phyloP scores from a whole-genome alignment of 2,329 filamentous ascomycete species.

The Diplodia intermedia region DNA sequence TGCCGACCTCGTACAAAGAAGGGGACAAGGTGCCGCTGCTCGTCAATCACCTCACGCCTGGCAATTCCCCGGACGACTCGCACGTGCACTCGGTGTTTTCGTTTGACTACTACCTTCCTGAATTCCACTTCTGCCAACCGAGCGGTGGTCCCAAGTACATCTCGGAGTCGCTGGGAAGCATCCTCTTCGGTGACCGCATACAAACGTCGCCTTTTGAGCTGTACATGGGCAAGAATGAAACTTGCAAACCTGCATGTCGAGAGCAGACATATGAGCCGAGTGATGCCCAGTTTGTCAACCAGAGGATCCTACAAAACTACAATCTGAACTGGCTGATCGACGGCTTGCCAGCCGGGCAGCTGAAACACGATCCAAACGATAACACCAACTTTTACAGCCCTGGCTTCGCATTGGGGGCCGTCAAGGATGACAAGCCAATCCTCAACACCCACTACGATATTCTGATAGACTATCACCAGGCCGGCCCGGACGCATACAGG shows the following conservation, averaged over 20 bases:
- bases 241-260: slow-evolving; percentile 81
- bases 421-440: slow-evolving; percentile 57
- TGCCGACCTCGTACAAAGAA: slow-evolving; percentile 86
- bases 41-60: slow-evolving; percentile 91
- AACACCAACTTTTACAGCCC: slow-evolving; percentile 86
- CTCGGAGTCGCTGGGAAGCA: slow-evolving; percentile 90
- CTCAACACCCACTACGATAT: slow-evolving; percentile 98
- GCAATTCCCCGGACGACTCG: slow-evolving; percentile 76
- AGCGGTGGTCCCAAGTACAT: slow-evolving; percentile 77
- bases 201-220: slow-evolving; percentile 94
- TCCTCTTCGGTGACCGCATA: slow-evolving; percentile 95
- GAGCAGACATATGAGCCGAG: slow-evolving; percentile 69
- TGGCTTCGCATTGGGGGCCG: slow-evolving; percentile 78
- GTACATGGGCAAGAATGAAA: slow-evolving; percentile 84
- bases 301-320: slow-evolving; percentile 82
- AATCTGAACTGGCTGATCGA: slow-evolving; percentile 97
- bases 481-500: slow-evolving; percentile 73
- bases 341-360: slow-evolving; percentile 87
- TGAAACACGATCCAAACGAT: slow-evolving; percentile 77
- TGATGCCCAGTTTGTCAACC: slow-evolving; percentile 80
- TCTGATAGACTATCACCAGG: slow-evolving; percentile 86
- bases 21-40: slow-evolving; percentile 83
- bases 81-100: slow-evolving; percentile 91
- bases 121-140: slow-evolving; percentile 88
- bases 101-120: slow-evolving; percentile 92